phyloP scores from a whole-genome alignment of 2,329 filamentous ascomycete genomes.

The Ilyonectria robusta region DNA sequence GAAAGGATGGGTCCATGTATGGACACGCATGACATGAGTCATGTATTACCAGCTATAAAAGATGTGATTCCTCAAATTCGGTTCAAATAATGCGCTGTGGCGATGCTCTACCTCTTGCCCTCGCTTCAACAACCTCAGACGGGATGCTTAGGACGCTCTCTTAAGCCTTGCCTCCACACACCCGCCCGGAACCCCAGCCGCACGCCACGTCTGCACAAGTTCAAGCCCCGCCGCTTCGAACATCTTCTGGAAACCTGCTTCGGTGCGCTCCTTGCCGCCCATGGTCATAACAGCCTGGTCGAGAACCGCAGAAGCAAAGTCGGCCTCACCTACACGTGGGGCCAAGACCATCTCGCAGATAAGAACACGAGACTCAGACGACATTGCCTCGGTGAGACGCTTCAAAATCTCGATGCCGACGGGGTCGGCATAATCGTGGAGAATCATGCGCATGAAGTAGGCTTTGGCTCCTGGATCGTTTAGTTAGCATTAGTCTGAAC shows the following conservation, averaged over 20 bases:
- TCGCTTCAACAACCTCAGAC: background rate
- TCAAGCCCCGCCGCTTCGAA: conserved; percentile 50
- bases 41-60: background rate
- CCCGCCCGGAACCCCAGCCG: conserved; percentile 42
- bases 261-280: conserved; percentile 52
- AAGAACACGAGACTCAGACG: conserved; percentile 46
- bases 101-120: background rate
- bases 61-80: background rate
- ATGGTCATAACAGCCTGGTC: conserved; percentile 54
- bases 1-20: too few relatives aligned
- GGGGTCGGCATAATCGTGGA: conserved; percentile 51
- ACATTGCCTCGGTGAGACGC: conserved; percentile 48
- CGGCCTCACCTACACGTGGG: conserved; percentile 46
- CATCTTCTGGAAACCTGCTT: conserved; percentile 47
- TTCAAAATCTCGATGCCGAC: conserved; percentile 48
- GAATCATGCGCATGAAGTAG: conserved; percentile 54
- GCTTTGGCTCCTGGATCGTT: conserved; percentile 49
- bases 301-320: conserved; percentile 49
- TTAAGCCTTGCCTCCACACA: conserved; percentile 46
- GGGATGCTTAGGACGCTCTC: background rate
- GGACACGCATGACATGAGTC: background rate
- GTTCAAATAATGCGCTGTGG: background rate
- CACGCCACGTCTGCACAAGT: conserved; percentile 46
- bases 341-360: conserved; percentile 53
- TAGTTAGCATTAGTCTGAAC: background rate